phyloP scores from a whole-genome alignment of 129 eudicot species.

The Helianthus tuberosus region DNA sequence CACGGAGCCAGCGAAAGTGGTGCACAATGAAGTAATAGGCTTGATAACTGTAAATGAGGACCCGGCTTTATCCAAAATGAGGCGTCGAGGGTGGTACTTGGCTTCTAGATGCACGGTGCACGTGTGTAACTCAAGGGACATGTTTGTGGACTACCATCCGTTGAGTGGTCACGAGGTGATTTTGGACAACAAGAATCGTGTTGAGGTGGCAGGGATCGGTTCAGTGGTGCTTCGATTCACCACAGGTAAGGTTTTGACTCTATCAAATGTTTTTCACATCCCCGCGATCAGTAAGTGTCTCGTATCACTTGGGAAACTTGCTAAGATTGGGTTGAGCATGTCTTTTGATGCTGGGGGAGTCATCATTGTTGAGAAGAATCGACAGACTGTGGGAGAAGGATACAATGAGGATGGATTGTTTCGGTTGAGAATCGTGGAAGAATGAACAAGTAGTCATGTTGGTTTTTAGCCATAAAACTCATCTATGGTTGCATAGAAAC shows the following conservation, averaged over 20 bases:
- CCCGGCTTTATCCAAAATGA: background rate
- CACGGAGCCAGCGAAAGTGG: background rate
- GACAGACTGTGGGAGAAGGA: background rate
- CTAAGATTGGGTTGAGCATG: background rate
- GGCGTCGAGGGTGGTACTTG: conserved; percentile 9
- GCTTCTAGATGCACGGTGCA: background rate
- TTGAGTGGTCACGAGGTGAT: background rate
- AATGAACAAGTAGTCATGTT: background rate
- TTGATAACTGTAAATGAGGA: background rate
- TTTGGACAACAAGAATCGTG: background rate
- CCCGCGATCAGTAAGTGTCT: background rate
- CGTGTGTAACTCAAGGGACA: conserved; percentile 1
- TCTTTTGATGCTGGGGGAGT: background rate
- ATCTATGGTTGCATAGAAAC: conserved; percentile 4
- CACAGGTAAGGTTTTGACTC: background rate
- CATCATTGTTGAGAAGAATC: background rate
- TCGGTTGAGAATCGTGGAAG: background rate
- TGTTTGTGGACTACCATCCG: background rate
- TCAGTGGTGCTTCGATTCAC: background rate
- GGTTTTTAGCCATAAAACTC: background rate
- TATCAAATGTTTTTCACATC: background rate
- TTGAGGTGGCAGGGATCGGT: background rate
- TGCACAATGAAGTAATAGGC: background rate
- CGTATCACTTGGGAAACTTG: background rate
- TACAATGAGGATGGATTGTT: background rate